Percentiles rank a stretch among this genome's conserved stretches.
phyloP scores from a whole-genome alignment of 805 yeast species.

The Cyberlindnera nakhonratchasimensis region DNA sequence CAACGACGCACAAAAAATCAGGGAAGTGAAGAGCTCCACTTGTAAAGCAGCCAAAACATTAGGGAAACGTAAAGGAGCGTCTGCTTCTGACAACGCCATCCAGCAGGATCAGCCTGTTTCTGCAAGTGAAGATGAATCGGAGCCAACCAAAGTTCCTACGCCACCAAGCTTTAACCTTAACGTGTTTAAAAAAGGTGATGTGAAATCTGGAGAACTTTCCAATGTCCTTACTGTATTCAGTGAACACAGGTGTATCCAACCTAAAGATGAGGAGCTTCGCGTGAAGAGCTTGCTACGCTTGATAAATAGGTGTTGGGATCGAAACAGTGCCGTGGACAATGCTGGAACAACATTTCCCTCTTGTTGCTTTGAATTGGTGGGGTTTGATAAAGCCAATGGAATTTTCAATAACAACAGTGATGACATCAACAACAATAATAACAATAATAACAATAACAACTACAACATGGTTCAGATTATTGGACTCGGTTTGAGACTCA shows the following conservation, averaged over 20 bases:
- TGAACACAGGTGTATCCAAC: background rate
- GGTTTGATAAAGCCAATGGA: background rate
- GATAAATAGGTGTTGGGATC: background rate
- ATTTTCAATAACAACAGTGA: no score
- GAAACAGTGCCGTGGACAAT: background rate
- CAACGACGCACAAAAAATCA: background rate
- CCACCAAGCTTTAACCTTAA: background rate
- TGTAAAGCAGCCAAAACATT: background rate
- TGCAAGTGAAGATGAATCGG: constrained; percentile 1
- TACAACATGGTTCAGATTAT: constrained; percentile 1
- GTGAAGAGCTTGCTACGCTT: constrained; percentile 1
- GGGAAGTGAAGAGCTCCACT: background rate
- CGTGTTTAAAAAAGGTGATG: background rate
- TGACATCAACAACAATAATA: no score
- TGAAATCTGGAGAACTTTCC: background rate
- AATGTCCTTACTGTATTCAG: background rate
- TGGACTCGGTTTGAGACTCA: constrained; percentile 7
- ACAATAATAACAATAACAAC: no score
- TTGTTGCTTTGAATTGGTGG: constrained; percentile 2
- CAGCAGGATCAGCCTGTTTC: background rate
- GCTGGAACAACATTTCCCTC: background rate
- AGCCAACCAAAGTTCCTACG: background rate
- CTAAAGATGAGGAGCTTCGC: background rate
- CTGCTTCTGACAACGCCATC: background rate
- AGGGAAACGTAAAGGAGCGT: background rate